Evolutionary conservation across 2,329 filamentous ascomycete genomes (phyloP).

Genomic region (Blastomyces silverae): DNA sequence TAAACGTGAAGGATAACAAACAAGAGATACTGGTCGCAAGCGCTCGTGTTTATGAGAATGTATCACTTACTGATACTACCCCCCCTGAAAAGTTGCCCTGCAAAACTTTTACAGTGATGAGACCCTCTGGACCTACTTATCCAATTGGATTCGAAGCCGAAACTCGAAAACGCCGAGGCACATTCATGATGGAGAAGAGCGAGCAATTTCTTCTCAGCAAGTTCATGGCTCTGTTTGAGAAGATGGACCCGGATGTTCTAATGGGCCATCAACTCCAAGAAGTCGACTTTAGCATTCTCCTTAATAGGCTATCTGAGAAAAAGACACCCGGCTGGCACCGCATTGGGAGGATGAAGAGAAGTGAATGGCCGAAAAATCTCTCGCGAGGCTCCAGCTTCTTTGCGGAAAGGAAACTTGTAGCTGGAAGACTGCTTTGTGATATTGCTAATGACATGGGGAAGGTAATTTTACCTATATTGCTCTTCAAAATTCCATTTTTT

Average conservation of each 20-base stretch:
- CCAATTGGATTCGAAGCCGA: conserved; percentile 81
- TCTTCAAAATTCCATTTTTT: background rate
- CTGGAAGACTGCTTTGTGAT: conserved; percentile 86
- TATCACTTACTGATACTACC: conserved; percentile 79
- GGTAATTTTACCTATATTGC: conserved; percentile 28
- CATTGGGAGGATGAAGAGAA: conserved; percentile 75
- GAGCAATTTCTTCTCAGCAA: conserved; percentile 80
- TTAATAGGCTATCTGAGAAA: conserved; percentile 79
- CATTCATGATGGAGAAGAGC: conserved; percentile 72
- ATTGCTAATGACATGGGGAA: conserved; percentile 95
- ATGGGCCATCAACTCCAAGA: conserved; percentile 95
- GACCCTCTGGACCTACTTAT: conserved; percentile 68
- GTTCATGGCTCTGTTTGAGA: conserved; percentile 81
- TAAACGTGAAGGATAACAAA: conserved; percentile 89
- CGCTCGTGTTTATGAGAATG: conserved; percentile 84
- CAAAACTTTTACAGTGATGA: conserved; percentile 84
- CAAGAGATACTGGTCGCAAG: conserved; percentile 91
- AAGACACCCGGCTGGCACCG: conserved; percentile 94
- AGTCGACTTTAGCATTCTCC: conserved; percentile 85
- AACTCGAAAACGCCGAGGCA: conserved; percentile 65
- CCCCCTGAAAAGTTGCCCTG: conserved; percentile 82
- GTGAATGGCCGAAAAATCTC: conserved; percentile 79
- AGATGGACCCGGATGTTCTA: conserved; percentile 86
- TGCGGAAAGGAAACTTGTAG: conserved; percentile 80
- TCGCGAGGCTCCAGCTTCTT: conserved; percentile 85